Evolutionary conservation across 106 monocot species (phyloP).

Genomic region (Dendrobium officinale): DNA sequence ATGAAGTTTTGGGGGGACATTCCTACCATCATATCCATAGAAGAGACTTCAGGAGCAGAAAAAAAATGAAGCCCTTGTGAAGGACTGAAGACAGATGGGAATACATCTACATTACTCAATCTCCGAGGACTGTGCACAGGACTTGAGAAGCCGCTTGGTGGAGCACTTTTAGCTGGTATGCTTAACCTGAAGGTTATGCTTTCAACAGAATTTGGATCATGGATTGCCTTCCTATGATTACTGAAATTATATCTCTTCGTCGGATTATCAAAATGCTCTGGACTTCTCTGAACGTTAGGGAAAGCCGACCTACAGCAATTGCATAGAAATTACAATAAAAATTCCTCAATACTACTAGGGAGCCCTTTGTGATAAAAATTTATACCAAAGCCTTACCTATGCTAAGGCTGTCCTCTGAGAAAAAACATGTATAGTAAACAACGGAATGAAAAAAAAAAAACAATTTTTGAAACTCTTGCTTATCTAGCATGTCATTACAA

Average conservation of each 20-base stretch:
- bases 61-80: constrained; percentile 30
- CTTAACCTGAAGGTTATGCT: constrained; percentile 32
- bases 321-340: neutral
- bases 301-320: constrained; percentile 27
- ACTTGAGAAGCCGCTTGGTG: constrained; percentile 68
- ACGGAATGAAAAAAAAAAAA: neutral
- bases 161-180: constrained; percentile 78
- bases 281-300: constrained; percentile 18
- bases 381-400: neutral
- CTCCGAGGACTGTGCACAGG: constrained; percentile 67
- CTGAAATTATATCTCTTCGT: constrained; percentile 23
- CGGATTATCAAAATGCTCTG: constrained; percentile 24
- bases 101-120: constrained; percentile 37
- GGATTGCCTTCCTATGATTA: constrained; percentile 17
- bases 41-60: constrained; percentile 40
- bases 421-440: neutral
- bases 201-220: constrained; percentile 39
- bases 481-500: neutral
- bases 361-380: neutral
- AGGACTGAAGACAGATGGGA: constrained; percentile 15
- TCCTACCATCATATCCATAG: constrained; percentile 28
- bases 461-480: neutral
- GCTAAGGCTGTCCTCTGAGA: neutral
- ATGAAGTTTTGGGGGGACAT: constrained; percentile 26
- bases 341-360: neutral